These are phyloP conservation scores for Colletotrichum echinochloae DNA, from an alignment of 2,329 filamentous ascomycete species.

Conservation along the genomic window DNA sequence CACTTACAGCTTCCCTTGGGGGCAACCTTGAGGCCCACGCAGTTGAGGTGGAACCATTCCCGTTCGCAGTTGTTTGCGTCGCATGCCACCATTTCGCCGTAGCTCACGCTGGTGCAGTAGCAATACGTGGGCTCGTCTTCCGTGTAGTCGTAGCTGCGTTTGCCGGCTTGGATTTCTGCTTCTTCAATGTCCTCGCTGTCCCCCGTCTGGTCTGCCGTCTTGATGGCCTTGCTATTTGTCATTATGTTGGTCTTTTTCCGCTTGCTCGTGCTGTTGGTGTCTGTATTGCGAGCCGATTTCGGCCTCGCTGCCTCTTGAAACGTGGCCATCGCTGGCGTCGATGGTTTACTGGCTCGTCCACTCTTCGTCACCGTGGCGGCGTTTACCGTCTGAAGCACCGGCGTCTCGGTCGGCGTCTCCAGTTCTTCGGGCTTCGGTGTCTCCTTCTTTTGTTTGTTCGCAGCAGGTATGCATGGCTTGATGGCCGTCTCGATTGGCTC, in stretches of 20 bases:
- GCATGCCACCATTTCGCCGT: slow-evolving; percentile 87
- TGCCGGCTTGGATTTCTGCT: slow-evolving; percentile 70
- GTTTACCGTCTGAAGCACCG: slow-evolving; percentile 57
- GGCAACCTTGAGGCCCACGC: slow-evolving; percentile 82
- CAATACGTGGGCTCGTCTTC: slow-evolving; percentile 79
- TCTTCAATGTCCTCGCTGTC: slow-evolving; percentile 56
- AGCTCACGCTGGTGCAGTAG: slow-evolving; percentile 83
- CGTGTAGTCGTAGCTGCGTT: slow-evolving; percentile 37
- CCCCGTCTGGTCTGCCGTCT: slow-evolving; percentile 55
- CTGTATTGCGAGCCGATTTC: slow-evolving; percentile 63
- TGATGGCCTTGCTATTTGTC: slow-evolving; percentile 54
- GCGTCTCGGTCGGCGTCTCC: slow-evolving; percentile 51
- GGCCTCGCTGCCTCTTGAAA: slow-evolving; percentile 69
- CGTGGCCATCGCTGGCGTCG: slow-evolving; percentile 70
- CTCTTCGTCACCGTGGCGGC: slow-evolving; percentile 69
- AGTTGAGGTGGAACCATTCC: slow-evolving; percentile 88
- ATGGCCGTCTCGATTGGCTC: slow-evolving; percentile 45
- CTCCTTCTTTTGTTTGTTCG: slow-evolving; percentile 59
- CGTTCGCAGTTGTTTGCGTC: slow-evolving; percentile 78
- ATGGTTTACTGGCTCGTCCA: slow-evolving; percentile 74
- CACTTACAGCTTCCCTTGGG: slow-evolving; percentile 80
- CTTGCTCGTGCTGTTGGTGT: slow-evolving; percentile 59
- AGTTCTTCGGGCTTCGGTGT: slow-evolving; percentile 52
- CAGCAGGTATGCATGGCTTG: slow-evolving; percentile 45
- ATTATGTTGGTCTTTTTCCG: slow-evolving; percentile 68